phyloP scores from a whole-genome alignment of 192 early-diverging fungal species.

The Gaertneriomyces sp. region DNA sequence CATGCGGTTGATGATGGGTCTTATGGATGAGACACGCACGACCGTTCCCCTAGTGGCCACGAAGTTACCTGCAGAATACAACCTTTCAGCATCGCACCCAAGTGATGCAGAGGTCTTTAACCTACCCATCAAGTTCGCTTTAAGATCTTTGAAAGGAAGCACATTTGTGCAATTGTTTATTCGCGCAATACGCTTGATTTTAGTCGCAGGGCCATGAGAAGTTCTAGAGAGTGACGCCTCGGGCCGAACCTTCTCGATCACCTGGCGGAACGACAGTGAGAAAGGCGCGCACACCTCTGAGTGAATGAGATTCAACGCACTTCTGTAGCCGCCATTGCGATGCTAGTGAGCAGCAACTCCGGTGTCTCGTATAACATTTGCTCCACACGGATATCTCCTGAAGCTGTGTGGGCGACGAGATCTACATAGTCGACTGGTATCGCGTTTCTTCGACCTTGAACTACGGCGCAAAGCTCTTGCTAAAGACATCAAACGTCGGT shows the following conservation, averaged over 20 bases:
- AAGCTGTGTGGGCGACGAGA: neutral
- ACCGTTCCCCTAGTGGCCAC: constrained; percentile 74
- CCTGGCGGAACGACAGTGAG: neutral
- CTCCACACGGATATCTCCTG: neutral
- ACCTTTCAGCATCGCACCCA: no score
- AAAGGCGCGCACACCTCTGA: neutral
- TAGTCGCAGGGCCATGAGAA: neutral
- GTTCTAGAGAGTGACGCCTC: neutral
- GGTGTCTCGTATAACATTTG: neutral
- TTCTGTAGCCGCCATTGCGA: constrained; percentile 3
- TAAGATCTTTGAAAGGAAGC: constrained; percentile 67
- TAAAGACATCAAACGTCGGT: neutral
- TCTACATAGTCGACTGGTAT: neutral
- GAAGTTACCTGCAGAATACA: constrained; percentile 40
- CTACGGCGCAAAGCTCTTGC: neutral
- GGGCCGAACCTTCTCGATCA: neutral
- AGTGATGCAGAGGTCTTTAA: constrained; percentile 9
- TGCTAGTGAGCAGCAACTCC: neutral
- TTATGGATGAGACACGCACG: constrained; percentile 71
- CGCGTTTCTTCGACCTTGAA: neutral
- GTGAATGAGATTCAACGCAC: neutral
- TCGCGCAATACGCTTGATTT: neutral
- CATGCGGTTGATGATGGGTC: constrained; percentile 61
- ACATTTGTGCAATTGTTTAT: constrained; percentile 42
- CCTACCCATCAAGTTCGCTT: constrained; percentile 67